A percentile compares a stretch with the other conserved stretches of the same genome.
Conservation (phyloP, 805 yeast genomes). For the Zygoascus bituminiphila region DNA sequence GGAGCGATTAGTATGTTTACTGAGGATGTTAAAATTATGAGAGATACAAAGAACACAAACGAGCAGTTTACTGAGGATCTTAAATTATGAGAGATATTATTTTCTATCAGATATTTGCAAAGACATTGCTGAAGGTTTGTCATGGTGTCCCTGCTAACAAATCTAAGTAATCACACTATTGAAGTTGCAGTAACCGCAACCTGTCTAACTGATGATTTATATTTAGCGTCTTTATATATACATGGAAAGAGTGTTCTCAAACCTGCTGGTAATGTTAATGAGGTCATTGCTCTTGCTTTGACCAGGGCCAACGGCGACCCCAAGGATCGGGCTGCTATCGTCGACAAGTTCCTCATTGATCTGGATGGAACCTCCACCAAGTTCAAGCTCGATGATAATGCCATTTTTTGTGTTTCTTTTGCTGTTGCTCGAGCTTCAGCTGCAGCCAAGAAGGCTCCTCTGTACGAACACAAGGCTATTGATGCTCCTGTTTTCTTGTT, state of each 20-base stretch:
- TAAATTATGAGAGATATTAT: too few species aligned
- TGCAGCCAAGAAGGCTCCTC: conserved; percentile 87
- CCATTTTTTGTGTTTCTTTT: conserved; percentile 95
- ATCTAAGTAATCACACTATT: conserved; percentile 83
- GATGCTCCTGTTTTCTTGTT: too few species aligned
- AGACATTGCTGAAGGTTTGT: too few species aligned
- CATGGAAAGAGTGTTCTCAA: conserved; percentile 96
- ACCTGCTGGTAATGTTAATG: conserved; percentile 95
- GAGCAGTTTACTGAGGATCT: too few species aligned
- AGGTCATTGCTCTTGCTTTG: conserved; percentile 89
- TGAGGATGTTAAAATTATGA: too few species aligned
- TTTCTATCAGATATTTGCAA: too few species aligned
- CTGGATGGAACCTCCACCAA: conserved; percentile 98
- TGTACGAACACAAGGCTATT: conserved; percentile 89
- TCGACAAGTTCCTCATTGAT: conserved; percentile 75
- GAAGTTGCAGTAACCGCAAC: conserved; percentile 98
- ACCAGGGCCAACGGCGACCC: conserved; percentile 74
- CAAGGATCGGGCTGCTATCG: conserved; percentile 73
- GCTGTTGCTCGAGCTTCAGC: conserved; percentile 98
- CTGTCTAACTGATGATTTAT: conserved; percentile 93
- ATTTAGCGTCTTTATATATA: too few species aligned
- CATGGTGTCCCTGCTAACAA: too few species aligned
- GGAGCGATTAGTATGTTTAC: too few species aligned
- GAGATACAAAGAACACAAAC: too few species aligned
- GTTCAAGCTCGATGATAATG: conserved; percentile 96